Conservation (phyloP, 164 flowering plant species). For the Magnolia sinica region DNA sequence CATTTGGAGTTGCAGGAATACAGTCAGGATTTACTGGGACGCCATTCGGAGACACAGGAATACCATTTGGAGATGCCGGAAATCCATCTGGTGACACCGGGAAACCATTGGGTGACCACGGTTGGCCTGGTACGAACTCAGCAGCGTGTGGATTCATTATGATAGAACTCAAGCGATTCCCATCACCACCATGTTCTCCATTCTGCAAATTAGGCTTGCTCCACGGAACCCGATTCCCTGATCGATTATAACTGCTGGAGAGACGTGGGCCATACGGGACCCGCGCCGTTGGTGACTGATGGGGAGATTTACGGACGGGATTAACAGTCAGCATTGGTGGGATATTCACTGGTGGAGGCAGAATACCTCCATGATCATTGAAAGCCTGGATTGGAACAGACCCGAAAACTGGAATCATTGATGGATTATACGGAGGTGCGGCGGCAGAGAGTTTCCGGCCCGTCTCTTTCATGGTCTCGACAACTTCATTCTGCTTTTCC, state of each 20-base stretch:
- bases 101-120: conserved; percentile 51
- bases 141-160: conserved; percentile 85
- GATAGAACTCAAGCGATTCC: conserved; percentile 27
- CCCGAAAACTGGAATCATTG: conserved; percentile 26
- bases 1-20: conserved; percentile 17
- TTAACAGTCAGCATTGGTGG: conserved; percentile 50
- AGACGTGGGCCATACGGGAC: conserved; percentile 80
- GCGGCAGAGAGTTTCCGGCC: conserved; percentile 84
- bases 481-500: conserved; percentile 28
- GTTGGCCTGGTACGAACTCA: conserved; percentile 64
- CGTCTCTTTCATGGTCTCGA: conserved; percentile 39
- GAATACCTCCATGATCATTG: conserved; percentile 43
- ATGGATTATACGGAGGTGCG: conserved; percentile 80
- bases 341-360: conserved; percentile 39
- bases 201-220: conserved; percentile 42
- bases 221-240: conserved; percentile 45
- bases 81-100: conserved; percentile 51
- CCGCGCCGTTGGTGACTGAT: conserved; percentile 77
- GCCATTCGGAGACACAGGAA: conserved; percentile 9
- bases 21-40: too few species aligned
- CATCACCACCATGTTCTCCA: conserved; percentile 34
- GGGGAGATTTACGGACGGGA: conserved; percentile 69
- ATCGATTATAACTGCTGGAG: conserved; percentile 61
- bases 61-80: conserved; percentile 34
- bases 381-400: conserved; percentile 34